Conservation (phyloP, 257 asterid species). For the Anisodus tanguticus region DNA sequence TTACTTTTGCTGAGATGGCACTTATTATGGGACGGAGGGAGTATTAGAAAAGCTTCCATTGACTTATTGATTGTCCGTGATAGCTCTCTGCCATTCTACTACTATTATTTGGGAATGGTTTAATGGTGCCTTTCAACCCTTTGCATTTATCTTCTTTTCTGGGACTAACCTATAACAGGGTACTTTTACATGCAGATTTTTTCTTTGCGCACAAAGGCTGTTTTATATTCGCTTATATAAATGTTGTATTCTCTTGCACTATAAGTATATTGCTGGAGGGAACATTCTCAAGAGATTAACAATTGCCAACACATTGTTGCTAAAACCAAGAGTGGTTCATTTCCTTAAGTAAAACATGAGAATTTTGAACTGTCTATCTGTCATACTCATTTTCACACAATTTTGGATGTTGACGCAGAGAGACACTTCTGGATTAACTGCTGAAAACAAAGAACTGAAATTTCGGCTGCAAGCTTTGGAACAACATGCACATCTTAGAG, state of each 20-base stretch:
- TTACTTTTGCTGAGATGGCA: too few species aligned
- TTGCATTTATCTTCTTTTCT: conserved; percentile 1
- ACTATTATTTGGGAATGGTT: not conserved
- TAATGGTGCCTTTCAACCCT: conserved; percentile 15
- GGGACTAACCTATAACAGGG: not conserved
- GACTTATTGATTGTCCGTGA: not conserved
- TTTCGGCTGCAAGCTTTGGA: conserved; percentile 83
- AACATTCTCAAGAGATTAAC: not conserved
- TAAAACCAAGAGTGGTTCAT: not conserved
- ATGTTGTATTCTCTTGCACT: not conserved
- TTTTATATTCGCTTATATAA: not conserved
- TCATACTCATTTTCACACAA: not conserved
- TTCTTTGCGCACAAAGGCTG: not conserved
- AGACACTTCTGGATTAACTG: conserved; percentile 73
- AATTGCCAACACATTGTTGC: not conserved
- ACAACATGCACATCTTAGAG: conserved; percentile 94
- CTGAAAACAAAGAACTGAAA: conserved; percentile 91
- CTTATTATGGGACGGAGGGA: too few species aligned
- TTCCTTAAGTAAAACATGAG: conserved; percentile 12
- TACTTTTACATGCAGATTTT: not conserved
- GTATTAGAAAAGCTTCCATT: conserved; percentile 4
- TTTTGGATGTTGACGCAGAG: conserved; percentile 54
- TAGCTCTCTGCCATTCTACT: not conserved
- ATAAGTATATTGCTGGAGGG: not conserved
- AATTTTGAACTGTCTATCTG: not conserved